These are phyloP conservation scores for Hordeum pubiflorum DNA, from an alignment of 202 grass and related monocot genomes.

Conservation along the genomic window DNA sequence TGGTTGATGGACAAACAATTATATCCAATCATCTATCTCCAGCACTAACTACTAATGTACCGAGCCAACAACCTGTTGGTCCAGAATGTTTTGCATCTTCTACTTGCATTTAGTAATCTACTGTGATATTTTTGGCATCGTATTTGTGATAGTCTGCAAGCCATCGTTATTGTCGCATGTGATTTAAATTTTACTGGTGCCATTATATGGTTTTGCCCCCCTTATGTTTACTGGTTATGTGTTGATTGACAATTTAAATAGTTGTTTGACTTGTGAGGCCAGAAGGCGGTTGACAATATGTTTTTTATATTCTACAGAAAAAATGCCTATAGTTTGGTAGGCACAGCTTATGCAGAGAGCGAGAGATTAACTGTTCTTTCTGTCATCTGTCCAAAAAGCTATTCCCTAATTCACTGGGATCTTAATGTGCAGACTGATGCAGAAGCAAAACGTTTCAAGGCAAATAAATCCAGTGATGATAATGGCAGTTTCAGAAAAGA, in stretches of 20 bases:
- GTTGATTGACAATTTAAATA: neutral
- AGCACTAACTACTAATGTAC: conserved; percentile 5
- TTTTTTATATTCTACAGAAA: neutral
- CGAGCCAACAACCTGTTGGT: conserved; percentile 18
- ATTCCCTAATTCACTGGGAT: neutral
- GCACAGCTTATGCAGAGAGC: neutral
- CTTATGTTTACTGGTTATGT: neutral
- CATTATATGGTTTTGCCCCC: neutral
- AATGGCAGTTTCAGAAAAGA: conserved; percentile 53
- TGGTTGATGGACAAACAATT: conserved; percentile 26
- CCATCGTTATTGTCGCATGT: neutral
- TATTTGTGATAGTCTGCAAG: neutral
- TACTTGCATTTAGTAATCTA: conserved; percentile 17
- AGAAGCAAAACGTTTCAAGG: conserved; percentile 60
- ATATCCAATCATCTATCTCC: conserved; percentile 22
- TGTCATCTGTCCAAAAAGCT: neutral
- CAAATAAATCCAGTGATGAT: conserved; percentile 47
- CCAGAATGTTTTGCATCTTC: conserved; percentile 2
- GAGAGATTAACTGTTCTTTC: neutral
- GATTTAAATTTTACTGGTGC: neutral
- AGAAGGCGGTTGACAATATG: neutral
- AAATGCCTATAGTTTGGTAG: neutral
- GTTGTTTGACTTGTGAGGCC: neutral
- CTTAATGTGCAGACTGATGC: conserved; percentile 45
- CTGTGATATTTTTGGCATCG: neutral